Conservation (phyloP, 106 monocot species). For the Acorus gramineus region DNA sequence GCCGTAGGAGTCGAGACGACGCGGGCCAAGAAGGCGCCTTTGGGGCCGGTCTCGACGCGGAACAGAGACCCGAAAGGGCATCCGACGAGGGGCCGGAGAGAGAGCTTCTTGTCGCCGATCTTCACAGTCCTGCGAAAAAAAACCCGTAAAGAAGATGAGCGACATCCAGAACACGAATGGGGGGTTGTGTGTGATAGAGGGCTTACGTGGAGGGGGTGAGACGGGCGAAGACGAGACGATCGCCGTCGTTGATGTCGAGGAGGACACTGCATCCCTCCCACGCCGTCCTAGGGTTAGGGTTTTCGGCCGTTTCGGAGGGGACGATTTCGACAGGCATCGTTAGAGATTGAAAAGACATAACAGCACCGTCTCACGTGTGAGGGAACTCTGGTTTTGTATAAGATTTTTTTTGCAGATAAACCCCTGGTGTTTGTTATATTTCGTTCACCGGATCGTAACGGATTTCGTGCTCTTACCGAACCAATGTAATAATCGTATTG, state of each 20-base stretch:
- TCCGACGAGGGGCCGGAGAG: slow-evolving; percentile 63
- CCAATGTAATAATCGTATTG: too few relatives aligned
- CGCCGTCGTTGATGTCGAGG: slow-evolving; percentile 92
- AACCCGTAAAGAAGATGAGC: neutral
- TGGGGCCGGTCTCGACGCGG: slow-evolving; percentile 37
- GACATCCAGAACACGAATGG: neutral
- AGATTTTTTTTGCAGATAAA: too few relatives aligned
- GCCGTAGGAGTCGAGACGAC: neutral
- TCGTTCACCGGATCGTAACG: too few relatives aligned
- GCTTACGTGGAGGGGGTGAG: slow-evolving; percentile 70
- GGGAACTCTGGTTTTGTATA: too few relatives aligned
- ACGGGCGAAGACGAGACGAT: slow-evolving; percentile 89
- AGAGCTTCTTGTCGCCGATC: slow-evolving; percentile 83
- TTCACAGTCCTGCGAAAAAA: slow-evolving; percentile 56
- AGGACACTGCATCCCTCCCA: slow-evolving; percentile 98
- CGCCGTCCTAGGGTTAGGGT: slow-evolving; percentile 27
- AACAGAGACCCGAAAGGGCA: slow-evolving; percentile 87
- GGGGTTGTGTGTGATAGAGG: neutral
- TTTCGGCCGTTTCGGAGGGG: neutral
- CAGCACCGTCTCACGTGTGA: too few relatives aligned
- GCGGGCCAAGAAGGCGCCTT: slow-evolving; percentile 32
- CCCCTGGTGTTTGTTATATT: too few relatives aligned
- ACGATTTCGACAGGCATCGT: neutral
- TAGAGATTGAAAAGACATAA: too few relatives aligned
- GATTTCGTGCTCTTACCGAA: too few relatives aligned